Base-by-base conservation (phyloP, 2,329 filamentous ascomycete species). In the Dothiorella sarmentorum region DNA sequence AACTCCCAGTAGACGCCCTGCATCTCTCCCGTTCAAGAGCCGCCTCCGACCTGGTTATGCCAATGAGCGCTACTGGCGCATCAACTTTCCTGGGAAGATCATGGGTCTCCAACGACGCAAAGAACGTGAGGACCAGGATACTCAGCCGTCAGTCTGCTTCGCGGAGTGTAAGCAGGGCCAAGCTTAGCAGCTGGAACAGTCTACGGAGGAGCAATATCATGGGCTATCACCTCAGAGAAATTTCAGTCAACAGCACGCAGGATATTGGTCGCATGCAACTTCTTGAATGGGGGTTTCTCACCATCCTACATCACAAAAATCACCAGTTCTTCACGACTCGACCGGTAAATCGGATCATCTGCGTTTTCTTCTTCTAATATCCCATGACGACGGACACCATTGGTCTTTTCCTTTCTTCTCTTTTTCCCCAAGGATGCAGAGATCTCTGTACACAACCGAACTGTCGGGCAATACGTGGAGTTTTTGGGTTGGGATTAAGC, bases 1-100 rank as follows among this genome's bases (percentile, higher is more conserved):
- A 74, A 69, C 43, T 58, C 61, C 24, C 33, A 59, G 35, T 40
- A 52, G 47, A n/a, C n/a, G 11, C 11, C 4, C 18, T 11, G 2
- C 38, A 11, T n/a, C 7, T 22, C 27, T 17, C 26, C 18, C 20
- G 17, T n/a, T 15, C 13, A 17, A 29, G 11, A 33, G 40, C 7
- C 52, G 24, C 17, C 18, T 33, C 20, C 35, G 38, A 18, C 40
- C 27, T 22, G 18, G 40, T 20, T 56, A 33, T 43, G 17, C 27
- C 11, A 26, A 31, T 6, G 15, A 35, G 7, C 52, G 52, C 26
- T 29, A 43, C 24, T 43, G 26, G 18, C 26, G 52, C 27, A 56
- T 56, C 37, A 56, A 44, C 18, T 38, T 43, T 20, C 18, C 38
- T 4, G 38, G 37, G 2, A 56, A 43, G 29, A 11, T 22, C 17